Base-by-base conservation (phyloP, 1,139 yeast genomes). In the Hansenula lynferdii region DNA sequence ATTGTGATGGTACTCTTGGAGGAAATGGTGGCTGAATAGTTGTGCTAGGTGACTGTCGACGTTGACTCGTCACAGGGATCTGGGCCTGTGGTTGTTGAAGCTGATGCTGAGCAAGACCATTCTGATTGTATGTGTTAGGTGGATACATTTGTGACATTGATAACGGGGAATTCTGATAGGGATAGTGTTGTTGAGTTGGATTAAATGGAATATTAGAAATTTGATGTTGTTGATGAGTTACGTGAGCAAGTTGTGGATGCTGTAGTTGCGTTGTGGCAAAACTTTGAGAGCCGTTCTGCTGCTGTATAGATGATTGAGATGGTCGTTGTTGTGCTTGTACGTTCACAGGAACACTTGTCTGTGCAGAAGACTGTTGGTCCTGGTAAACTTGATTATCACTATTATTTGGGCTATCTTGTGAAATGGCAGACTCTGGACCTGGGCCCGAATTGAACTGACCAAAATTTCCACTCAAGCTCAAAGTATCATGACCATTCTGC, bases 391-490 rank as follows among this genome's bases (percentile, higher is more conserved):
- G 34, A 19, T 29, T 23, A 19, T 29, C 23, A 14, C 22, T 29
- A 3, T n/a, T n/a, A n/a, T n/a, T n/a, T n/a, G n/a, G n/a, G n/a
- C n/a, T n/a, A n/a, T n/a, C n/a, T n/a, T n/a, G n/a, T n/a, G n/a
- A n/a, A n/a, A n/a, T n/a, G n/a, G n/a, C n/a, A n/a, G n/a, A n/a
- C n/a, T n/a, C n/a, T n/a, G n/a, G n/a, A n/a, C n/a, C n/a, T n/a
- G n/a, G n/a, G n/a, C n/a, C n/a, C n/a, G n/a, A n/a, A n/a, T 42
- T 35, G 19, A 36, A 24, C 3, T 36, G 36, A 14, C 34, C 29
- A 29, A 35, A 36, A n/a, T 27, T 20, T 1, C 33, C 36, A 23
- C 16, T 25, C n/a, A 36, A n/a, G 7, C 5, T 2, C 5, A 15
- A 9, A 6, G 23, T 17, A 30, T 29, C 31, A 9, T 10, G 6